These are phyloP conservation scores for Stropharia rugosoannulata DNA, from an alignment of 768 basidiomycete genomes.

Conservation along the genomic window DNA sequence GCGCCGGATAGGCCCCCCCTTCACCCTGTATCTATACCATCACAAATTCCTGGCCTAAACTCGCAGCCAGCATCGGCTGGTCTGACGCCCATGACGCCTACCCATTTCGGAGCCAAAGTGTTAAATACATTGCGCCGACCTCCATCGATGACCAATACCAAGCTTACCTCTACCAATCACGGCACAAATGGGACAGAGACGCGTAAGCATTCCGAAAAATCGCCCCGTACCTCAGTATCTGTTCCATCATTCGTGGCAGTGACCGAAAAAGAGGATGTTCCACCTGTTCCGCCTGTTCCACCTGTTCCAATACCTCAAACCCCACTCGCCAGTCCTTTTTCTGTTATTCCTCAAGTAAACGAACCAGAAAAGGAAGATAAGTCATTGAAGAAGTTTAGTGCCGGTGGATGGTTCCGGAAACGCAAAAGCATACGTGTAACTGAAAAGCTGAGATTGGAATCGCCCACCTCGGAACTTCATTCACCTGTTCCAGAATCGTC, in stretches of 20 bases:
- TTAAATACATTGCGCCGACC: constrained; percentile 31
- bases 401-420: constrained; percentile 49
- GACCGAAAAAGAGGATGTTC: constrained; percentile 17
- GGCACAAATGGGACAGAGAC: constrained; percentile 19
- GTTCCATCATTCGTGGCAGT: constrained; percentile 22
- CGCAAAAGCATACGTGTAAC: constrained; percentile 46
- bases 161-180: constrained; percentile 6
- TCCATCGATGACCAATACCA: constrained; percentile 29
- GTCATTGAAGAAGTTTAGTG: constrained; percentile 32
- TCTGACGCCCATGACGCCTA: constrained; percentile 18
- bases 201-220: constrained; percentile 27
- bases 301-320: constrained; percentile 20
- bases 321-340: constrained; percentile 10
- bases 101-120: constrained; percentile 24
- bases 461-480: constrained; percentile 8
- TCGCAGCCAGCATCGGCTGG: constrained; percentile 4
- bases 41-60: constrained; percentile 5
- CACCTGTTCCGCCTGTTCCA: constrained; percentile 25
- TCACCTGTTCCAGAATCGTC: constrained; percentile 17
- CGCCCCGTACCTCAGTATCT: constrained; percentile 27
- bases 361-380: constrained; percentile 35
- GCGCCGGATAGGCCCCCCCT: constrained; percentile 10
- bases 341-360: constrained; percentile 23
- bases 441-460: constrained; percentile 26
- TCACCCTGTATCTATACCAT: constrained; percentile 11